Evolutionary conservation across 176 grass and related monocot genomes (phyloP), one percentile per base, ranked within the genome.

Genomic region (Phyllostachys edulis): DNA sequence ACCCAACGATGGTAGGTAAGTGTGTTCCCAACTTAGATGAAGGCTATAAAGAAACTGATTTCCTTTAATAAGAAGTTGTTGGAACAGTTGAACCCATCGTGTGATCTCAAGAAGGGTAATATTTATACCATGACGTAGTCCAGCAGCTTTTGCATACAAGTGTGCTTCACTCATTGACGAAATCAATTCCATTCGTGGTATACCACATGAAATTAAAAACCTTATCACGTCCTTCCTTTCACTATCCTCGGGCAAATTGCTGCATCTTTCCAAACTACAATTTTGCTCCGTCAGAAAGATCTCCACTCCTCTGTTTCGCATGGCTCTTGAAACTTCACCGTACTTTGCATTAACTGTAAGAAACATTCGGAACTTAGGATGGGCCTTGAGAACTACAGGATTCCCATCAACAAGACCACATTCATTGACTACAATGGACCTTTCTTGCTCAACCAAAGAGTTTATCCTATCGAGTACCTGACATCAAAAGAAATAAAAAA

Each of bases 401-500:
- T 89, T 88, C 29, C 95, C 92, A 88, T 95, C 92, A 80, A 91
- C 85, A 82, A 95, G 91, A 39, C 95, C 95, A 93, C 95, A 98
- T 88, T 98, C 95, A 76, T 93, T 98, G 56, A 98, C 87, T 21
- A 88, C 82, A 76, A 98, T 93, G 23, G 92, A 91, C 36, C 92
- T 87, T 90, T 95, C 91, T 88, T 94, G 87, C 85, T 98, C 95
- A 84, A 94, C 85, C 80, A 98, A 88, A 76, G 95, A 98, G 74
- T 98, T 98, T 67, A 98, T 98, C 74, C 95, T 91, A 86, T 98
- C 95, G 51, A 98, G 95, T 45, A 98, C 90, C 95, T 98, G 62
- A 62, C 44, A 63, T 71, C 51, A 64, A 40, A 87, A 70, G 27
- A 84, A 44, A 82, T 17, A 34, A 80, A 83, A 92, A 77, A 34